Conservation (phyloP, 257 asterid genomes). For the Solanum chiquidenum region DNA sequence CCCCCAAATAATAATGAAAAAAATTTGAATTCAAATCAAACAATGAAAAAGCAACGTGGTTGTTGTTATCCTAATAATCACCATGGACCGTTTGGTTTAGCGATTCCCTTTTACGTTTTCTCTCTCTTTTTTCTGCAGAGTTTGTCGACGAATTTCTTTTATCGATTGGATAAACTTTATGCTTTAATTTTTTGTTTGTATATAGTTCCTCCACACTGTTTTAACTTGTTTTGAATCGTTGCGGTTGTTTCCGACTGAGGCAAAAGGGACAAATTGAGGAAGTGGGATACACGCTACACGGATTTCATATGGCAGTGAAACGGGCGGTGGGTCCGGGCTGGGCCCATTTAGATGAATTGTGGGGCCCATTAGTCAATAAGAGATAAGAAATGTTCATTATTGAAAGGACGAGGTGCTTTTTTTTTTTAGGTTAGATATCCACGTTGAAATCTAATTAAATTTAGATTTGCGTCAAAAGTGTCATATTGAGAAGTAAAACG, state of each 20-base stretch:
- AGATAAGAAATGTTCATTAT: neutral
- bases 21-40: neutral
- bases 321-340: neutral
- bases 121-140: neutral
- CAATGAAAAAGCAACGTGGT: neutral
- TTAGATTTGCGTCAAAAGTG: fast-evolving
- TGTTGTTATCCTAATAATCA: neutral
- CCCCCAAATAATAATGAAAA: neutral
- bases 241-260: neutral
- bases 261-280: neutral
- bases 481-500: too few relatives aligned
- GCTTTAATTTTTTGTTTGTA: neutral
- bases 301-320: neutral
- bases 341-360: neutral
- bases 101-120: neutral
- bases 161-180: neutral
- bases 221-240: neutral
- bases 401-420: neutral
- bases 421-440: too few relatives aligned
- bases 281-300: neutral
- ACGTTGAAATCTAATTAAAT: fast-evolving
- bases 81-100: neutral
- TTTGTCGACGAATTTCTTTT: neutral
- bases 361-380: neutral
- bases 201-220: neutral